Conservation (phyloP, 257 asterid species). For the Apocynum venetum region DNA sequence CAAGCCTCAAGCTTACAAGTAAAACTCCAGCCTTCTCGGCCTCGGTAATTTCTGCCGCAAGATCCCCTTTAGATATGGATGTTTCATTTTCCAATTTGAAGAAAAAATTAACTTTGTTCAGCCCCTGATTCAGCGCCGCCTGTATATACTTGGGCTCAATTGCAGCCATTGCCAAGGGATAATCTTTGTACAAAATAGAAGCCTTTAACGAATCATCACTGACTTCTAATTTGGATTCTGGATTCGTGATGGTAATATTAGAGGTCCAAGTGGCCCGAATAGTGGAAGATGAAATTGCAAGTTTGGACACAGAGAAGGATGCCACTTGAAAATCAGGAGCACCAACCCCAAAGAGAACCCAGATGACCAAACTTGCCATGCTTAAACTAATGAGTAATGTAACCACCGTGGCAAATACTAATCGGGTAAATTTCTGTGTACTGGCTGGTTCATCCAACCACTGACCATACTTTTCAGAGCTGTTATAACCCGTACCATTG, state of each 20-base stretch:
- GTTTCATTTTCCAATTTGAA: conserved; percentile 2
- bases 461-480: not conserved
- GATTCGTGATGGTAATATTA: conserved; percentile 27
- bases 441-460: conserved; percentile 13
- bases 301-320: conserved; percentile 31
- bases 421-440: conserved; percentile 24
- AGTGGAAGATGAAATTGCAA: conserved; percentile 14
- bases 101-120: not conserved
- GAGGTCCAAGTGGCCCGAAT: conserved; percentile 28
- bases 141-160: conserved; percentile 18
- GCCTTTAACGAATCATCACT: conserved; percentile 20
- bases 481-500: not conserved
- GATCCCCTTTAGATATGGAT: not conserved
- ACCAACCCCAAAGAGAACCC: conserved; percentile 48
- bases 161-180: conserved; percentile 25
- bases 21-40: conserved; percentile 22
- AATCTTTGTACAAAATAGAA: conserved; percentile 34
- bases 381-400: conserved; percentile 33
- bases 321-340: conserved; percentile 35
- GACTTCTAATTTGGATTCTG: conserved; percentile 19
- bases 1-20: conserved; percentile 34
- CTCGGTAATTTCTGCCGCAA: conserved; percentile 11
- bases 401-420: conserved; percentile 32
- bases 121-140: not conserved
- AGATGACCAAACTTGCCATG: conserved; percentile 39